Conservation (phyloP, 2,329 filamentous ascomycete species). For the Aureobasidium melanogenum region DNA sequence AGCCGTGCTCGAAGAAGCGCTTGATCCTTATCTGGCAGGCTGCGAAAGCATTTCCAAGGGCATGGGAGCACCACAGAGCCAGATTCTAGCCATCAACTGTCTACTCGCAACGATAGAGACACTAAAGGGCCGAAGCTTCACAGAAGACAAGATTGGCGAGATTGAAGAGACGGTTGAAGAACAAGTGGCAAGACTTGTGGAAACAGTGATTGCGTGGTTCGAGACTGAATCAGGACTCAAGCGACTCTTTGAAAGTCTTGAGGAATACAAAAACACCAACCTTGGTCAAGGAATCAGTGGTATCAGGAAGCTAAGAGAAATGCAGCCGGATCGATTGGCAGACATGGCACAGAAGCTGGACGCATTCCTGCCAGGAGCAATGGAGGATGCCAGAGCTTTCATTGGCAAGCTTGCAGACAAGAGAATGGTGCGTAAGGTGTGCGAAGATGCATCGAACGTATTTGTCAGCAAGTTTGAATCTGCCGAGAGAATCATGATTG, state of each 20-base stretch:
- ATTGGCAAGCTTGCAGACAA: slow-evolving; percentile 66
- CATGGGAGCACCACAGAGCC: slow-evolving; percentile 47
- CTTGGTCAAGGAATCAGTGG: slow-evolving; percentile 17
- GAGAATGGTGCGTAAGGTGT: slow-evolving; percentile 62
- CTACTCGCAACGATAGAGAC: slow-evolving; percentile 48
- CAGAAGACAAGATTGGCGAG: slow-evolving; percentile 38
- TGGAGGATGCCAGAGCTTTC: slow-evolving; percentile 85
- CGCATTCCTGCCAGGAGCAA: slow-evolving; percentile 81
- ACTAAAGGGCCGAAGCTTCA: slow-evolving; percentile 56
- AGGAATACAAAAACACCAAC: slow-evolving; percentile 29
- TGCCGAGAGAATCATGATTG: slow-evolving; percentile 53
- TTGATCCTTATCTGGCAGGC: slow-evolving; percentile 77
- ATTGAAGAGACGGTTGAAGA: slow-evolving; percentile 22
- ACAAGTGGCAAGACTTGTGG: slow-evolving; percentile 42
- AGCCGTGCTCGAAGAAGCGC: slow-evolving; percentile 64
- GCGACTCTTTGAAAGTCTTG: slow-evolving; percentile 51
- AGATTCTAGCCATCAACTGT: slow-evolving; percentile 69
- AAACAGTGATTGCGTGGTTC: slow-evolving; percentile 56
- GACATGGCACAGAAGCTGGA: slow-evolving; percentile 69
- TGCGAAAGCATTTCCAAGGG: slow-evolving; percentile 59
- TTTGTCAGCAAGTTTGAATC: slow-evolving; percentile 82
- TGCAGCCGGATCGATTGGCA: slow-evolving; percentile 54
- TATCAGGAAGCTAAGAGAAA: slow-evolving; percentile 45
- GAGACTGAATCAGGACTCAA: slow-evolving; percentile 65
- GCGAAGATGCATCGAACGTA: slow-evolving; percentile 69